phyloP scores from a whole-genome alignment of 495 filamentous ascomycete species.

The Cercophora scortea region DNA sequence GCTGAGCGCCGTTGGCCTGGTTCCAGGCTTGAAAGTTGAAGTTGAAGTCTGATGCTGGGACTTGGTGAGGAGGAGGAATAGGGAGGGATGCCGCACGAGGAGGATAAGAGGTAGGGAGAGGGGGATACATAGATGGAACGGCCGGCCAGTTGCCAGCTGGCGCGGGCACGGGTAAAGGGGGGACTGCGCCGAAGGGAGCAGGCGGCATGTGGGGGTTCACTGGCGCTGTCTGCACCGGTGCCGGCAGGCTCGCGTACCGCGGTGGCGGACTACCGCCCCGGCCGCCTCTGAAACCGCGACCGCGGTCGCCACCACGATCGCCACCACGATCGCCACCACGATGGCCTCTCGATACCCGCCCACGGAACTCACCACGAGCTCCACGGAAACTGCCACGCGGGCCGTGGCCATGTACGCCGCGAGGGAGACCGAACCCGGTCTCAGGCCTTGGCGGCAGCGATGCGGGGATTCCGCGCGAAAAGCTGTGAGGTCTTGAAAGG shows the following conservation, averaged over 20 bases:
- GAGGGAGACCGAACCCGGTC: slow-evolving; percentile 6
- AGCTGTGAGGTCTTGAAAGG: slow-evolving; percentile 53
- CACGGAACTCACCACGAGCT: slow-evolving; percentile 19
- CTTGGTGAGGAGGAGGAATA: neutral
- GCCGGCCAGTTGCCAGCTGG: slow-evolving; percentile 1
- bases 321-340: slow-evolving; percentile 26
- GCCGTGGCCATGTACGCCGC: slow-evolving; percentile 9
- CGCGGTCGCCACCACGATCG: slow-evolving; percentile 23
- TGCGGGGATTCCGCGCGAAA: slow-evolving; percentile 31
- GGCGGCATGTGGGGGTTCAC: too few species aligned
- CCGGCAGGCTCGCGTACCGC: slow-evolving; percentile 1
- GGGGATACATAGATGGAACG: slow-evolving; percentile 2
- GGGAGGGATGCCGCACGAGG: neutral
- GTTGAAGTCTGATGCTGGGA: slow-evolving; percentile 7
- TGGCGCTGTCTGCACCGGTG: neutral
- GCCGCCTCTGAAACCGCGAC: slow-evolving; percentile 15
- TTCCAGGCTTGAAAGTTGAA: slow-evolving; percentile 14
- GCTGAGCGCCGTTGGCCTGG: neutral
- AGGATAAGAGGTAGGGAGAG: slow-evolving; percentile 3
- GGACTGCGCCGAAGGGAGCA: too few species aligned
- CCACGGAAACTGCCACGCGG: slow-evolving; percentile 29
- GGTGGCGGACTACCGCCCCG: slow-evolving; percentile 2
- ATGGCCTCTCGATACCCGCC: slow-evolving; percentile 15
- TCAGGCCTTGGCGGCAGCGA: slow-evolving; percentile 29
- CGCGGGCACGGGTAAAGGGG: too few species aligned